Conservation (phyloP, 495 filamentous ascomycete genomes). For the Xylaria grammica region DNA sequence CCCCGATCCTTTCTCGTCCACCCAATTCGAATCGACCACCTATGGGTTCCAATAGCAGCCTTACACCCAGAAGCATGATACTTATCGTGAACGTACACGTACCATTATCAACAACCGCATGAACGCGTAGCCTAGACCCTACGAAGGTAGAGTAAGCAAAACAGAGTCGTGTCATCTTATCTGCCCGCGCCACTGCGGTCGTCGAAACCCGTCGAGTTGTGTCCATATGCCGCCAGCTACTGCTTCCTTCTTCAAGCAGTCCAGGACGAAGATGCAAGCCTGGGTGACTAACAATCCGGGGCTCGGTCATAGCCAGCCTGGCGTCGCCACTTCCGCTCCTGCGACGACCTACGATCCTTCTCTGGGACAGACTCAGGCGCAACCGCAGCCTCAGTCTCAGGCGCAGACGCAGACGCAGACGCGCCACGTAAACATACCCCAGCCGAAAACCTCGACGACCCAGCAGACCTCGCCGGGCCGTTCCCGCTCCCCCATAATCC, state of each 20-base stretch:
- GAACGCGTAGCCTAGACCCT: slow-evolving; percentile 31
- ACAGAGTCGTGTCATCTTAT: slow-evolving; percentile 31
- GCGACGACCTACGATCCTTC: slow-evolving; percentile 31
- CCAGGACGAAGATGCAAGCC: slow-evolving; percentile 39
- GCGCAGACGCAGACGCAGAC: slow-evolving; percentile 19
- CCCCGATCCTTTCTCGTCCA: slow-evolving; percentile 27
- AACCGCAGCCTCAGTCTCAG: slow-evolving; percentile 13
- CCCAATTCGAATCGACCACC: slow-evolving; percentile 31
- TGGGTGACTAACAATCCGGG: slow-evolving; percentile 37
- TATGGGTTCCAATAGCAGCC: slow-evolving; percentile 32
- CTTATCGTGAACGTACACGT: slow-evolving; percentile 17
- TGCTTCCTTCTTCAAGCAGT: slow-evolving; percentile 36
- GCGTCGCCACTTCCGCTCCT: slow-evolving; percentile 28
- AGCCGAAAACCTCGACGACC: slow-evolving; percentile 27
- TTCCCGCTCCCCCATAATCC: slow-evolving; percentile 38
- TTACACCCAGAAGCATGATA: slow-evolving; percentile 6
- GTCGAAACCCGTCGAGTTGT: slow-evolving; percentile 13
- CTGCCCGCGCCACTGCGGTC: slow-evolving; percentile 15
- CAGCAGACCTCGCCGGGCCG: slow-evolving; percentile 35
- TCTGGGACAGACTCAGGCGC: slow-evolving; percentile 21
- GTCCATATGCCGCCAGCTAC: slow-evolving; percentile 39
- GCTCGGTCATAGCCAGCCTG: slow-evolving; percentile 28
- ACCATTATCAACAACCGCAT: slow-evolving; percentile 12
- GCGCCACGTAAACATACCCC: slow-evolving; percentile 37
- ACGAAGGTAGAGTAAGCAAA: slow-evolving; percentile 31